Base-by-base conservation (phyloP, 805 yeast genomes). In the Lachancea fermentati region DNA sequence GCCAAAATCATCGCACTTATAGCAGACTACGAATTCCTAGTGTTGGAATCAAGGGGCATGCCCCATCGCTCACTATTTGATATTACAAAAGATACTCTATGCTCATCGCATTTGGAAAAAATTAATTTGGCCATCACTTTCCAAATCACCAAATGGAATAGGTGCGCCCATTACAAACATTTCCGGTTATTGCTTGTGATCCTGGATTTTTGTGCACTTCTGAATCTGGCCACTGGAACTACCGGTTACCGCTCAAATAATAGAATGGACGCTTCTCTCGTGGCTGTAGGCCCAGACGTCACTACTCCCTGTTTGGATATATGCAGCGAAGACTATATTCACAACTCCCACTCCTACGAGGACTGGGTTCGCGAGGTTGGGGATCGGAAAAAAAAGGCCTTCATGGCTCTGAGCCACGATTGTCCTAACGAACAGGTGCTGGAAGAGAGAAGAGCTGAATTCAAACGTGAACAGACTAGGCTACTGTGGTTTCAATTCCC, bases 401-500 rank as follows among this genome's bases (percentile, higher is more conserved):
- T 7, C 11, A 22, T 22, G 26, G 26, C 26, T 11, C 26, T 22
- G 26, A 22, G 26, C 11, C 7, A 11, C 7, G 26, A 22, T 11
- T 22, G 26, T 22, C 26, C 26, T 7, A 22, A 22, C 26, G 26
- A 22, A 11, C 26, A 22, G 11, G 26, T 22, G 11, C 11, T 22
- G 11, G 26, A 22, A 11, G 26, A 22, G 11, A 7, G 26, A 22
- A 22, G 11, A 11, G 26, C 26, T 7, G 7, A 22, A 7, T 22
- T 22, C 26, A 29, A 29, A n/a, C n/a, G 6, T 6, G 7, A 12
- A n/a, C 36, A 22, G 13, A 19, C 26, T 8, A 5, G 16, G 12
- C 8, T 6, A 9, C 11, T 17, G n/a, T 41, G 44, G 44, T 17
- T 18, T 17, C 36, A 33, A 16, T 37, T 30, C 19, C 41, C 44